A percentile compares a stretch with the other conserved stretches of the same genome.
phyloP scores from a whole-genome alignment of 306 rosid genomes.

The Arachis stenosperma region DNA sequence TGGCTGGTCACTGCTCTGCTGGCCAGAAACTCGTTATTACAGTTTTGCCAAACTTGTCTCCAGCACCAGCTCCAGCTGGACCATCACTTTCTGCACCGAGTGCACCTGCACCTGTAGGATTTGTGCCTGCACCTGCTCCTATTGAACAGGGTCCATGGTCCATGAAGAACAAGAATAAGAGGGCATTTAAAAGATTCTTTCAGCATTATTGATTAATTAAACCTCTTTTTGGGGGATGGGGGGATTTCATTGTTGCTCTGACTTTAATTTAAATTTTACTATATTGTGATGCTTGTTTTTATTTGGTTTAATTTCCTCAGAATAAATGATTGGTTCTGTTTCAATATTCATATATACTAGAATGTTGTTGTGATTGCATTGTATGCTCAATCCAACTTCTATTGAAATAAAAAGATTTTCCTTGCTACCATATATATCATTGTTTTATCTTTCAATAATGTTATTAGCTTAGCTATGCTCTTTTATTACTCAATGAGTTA shows the following conservation, averaged over 20 bases:
- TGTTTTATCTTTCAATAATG: neutral
- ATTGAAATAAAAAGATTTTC: neutral
- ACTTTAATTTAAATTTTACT: neutral
- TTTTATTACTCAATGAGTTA: neutral
- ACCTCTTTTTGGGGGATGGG: too few species aligned
- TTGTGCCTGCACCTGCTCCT: neutral
- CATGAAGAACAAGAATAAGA: neutral
- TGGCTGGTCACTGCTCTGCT: neutral
- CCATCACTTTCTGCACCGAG: neutral
- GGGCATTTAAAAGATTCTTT: too few species aligned
- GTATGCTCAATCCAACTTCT: neutral
- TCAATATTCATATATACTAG: neutral
- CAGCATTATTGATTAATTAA: too few species aligned
- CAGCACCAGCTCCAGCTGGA: neutral
- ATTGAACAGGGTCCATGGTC: neutral
- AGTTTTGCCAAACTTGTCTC: neutral
- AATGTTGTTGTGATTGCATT: neutral
- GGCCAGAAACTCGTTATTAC: slow-evolving; percentile 24
- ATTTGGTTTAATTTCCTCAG: neutral
- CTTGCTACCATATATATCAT: neutral
- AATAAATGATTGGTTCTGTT: neutral
- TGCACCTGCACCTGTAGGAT: too few species aligned
- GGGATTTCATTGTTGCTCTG: slow-evolving; percentile 1
- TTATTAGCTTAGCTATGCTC: neutral
- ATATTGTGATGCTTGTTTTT: neutral